phyloP scores from a whole-genome alignment of 805 yeast genomes.

The Barnettozyma siamensis region DNA sequence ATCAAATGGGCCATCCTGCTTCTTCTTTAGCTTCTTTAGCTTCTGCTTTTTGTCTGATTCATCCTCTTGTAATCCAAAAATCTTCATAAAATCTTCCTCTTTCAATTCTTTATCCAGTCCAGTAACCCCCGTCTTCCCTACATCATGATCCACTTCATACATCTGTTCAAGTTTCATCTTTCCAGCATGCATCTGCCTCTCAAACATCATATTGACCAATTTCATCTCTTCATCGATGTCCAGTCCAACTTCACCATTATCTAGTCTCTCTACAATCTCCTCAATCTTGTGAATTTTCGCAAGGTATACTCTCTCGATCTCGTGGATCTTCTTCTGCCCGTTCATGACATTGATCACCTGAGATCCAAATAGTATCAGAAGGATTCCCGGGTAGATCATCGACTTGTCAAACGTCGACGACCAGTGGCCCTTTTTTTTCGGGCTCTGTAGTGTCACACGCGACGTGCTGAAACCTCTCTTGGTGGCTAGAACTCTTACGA shows the following conservation, averaged over 20 bases:
- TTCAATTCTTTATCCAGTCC: slow-evolving; percentile 15
- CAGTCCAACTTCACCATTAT: slow-evolving; percentile 32
- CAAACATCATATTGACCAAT: slow-evolving; percentile 31
- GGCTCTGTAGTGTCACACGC: not conserved
- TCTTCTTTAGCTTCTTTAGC: not conserved
- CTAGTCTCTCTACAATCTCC: slow-evolving; percentile 33
- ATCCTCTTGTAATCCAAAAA: slow-evolving; percentile 11
- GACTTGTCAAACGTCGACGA: slow-evolving; percentile 27
- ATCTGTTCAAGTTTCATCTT: slow-evolving; percentile 9
- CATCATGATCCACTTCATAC: slow-evolving; percentile 21
- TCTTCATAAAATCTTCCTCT: slow-evolving; percentile 13
- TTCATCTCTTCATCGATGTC: slow-evolving; percentile 37
- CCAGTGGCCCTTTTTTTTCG: slow-evolving; percentile 3
- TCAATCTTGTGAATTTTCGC: slow-evolving; percentile 34
- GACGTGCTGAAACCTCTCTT: not conserved
- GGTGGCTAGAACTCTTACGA: not conserved
- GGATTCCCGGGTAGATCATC: slow-evolving; percentile 33
- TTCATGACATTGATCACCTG: slow-evolving; percentile 42
- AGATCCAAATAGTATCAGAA: slow-evolving; percentile 41
- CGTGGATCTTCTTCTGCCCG: slow-evolving; percentile 34
- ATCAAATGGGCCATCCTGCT: not conserved
- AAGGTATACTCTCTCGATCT: slow-evolving; percentile 32
- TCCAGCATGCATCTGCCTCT: slow-evolving; percentile 6
- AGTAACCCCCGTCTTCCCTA: not conserved
- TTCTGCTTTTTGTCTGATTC: not conserved